A percentile compares a stretch with the other conserved stretches of the same genome.
Conservation (phyloP, 2,329 filamentous ascomycete genomes). For the Botrytis aclada region DNA sequence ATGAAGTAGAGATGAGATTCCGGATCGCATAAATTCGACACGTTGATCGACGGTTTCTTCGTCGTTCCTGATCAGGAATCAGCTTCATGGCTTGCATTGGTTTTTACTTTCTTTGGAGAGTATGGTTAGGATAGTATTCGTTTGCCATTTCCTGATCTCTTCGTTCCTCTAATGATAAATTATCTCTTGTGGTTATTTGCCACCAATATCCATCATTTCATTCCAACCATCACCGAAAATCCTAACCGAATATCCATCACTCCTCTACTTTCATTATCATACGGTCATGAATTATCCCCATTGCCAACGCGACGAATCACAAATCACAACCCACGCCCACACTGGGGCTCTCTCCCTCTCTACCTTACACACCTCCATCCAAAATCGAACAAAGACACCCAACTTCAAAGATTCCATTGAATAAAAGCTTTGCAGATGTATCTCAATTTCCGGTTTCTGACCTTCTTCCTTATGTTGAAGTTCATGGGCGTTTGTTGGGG, state of each 20-base stretch:
- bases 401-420: no score
- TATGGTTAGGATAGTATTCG: neutral
- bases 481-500: no score
- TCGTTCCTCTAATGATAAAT: neutral
- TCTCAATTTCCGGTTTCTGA: no score
- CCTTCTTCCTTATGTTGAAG: no score
- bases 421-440: neutral
- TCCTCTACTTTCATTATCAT: neutral
- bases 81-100: neutral
- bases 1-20: no score
- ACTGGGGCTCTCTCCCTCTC: no score
- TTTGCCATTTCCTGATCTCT: fast-evolving
- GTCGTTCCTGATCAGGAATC: neutral
- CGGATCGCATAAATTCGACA: fast-evolving
- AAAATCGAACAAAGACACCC: no score
- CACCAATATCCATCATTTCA: fast-evolving
- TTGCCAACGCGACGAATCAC: no score
- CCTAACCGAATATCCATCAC: fast-evolving
- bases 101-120: neutral
- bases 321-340: no score
- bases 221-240: neutral
- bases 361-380: no score
- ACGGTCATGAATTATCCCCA: neutral
- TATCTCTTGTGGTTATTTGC: neutral
- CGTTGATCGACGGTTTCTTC: fast-evolving